A percentile compares a stretch with the other conserved stretches of the same genome.
Evolutionary conservation across 176 grass and related monocot species (phyloP).

Genomic region (Juncus inflexus): DNA sequence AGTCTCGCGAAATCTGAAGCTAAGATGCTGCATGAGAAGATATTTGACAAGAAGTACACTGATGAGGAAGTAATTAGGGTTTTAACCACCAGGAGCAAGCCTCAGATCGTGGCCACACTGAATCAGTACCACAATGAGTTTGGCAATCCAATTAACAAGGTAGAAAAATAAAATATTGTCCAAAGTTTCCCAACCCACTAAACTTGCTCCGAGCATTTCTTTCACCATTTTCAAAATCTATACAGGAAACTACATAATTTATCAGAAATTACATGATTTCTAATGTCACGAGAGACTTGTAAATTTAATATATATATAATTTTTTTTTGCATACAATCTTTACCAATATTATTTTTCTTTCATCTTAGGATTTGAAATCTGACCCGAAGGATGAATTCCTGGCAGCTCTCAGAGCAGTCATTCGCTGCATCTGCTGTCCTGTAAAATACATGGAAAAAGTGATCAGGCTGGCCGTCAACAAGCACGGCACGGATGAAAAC

Average conservation of each 20-base stretch:
- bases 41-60: slow-evolving; percentile 62
- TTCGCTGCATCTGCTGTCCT: slow-evolving; percentile 62
- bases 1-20: slow-evolving; percentile 80
- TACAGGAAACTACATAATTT: too few species aligned
- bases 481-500: slow-evolving; percentile 66
- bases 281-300: too few species aligned
- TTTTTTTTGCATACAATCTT: not conserved
- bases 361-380: slow-evolving; percentile 73
- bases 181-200: too few species aligned
- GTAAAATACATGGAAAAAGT: slow-evolving; percentile 87
- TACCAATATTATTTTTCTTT: not conserved
- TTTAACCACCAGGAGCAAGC: slow-evolving; percentile 86
- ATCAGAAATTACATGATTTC: too few species aligned
- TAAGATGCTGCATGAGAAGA: slow-evolving; percentile 76
- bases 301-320: not conserved
- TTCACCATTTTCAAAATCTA: too few species aligned
- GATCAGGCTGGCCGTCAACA: slow-evolving; percentile 49
- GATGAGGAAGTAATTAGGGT: slow-evolving; percentile 82
- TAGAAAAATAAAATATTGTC: slow-evolving; percentile 1
- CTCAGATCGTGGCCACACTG: slow-evolving; percentile 76
- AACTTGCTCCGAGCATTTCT: too few species aligned
- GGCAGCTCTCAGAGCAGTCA: slow-evolving; percentile 45
- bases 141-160: slow-evolving; percentile 83
- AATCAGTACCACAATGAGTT: slow-evolving; percentile 73
- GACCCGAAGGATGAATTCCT: slow-evolving; percentile 88